Evolutionary conservation across 2,329 filamentous ascomycete species (phyloP).

Genomic region (Pseudogymnoascus sp.): DNA sequence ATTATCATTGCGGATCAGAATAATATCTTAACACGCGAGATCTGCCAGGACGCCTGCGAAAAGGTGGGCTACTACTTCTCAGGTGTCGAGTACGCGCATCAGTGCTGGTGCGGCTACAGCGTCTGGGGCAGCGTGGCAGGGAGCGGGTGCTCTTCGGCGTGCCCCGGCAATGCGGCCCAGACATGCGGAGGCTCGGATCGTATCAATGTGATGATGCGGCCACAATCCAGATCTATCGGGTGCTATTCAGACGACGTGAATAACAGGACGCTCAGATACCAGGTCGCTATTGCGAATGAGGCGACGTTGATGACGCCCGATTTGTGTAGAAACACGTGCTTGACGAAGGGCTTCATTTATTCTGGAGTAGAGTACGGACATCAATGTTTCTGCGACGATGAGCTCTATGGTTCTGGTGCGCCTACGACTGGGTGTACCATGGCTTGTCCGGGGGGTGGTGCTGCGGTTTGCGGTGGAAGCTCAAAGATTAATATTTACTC

Average conservation of each 20-base stretch:
- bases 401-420: not conserved
- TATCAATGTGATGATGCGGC: constrained; percentile 8
- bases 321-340: not conserved
- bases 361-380: not conserved
- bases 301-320: constrained; percentile 11
- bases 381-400: not conserved
- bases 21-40: not conserved
- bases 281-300: not conserved
- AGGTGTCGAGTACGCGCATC: not conserved
- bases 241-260: not conserved
- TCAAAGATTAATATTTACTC: not conserved
- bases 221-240: not conserved
- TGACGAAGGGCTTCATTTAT: not conserved
- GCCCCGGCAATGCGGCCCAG: constrained; percentile 9
- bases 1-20: not conserved
- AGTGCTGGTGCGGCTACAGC: not conserved
- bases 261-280: not conserved
- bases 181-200: constrained; percentile 13
- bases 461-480: not conserved
- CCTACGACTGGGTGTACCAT: not conserved
- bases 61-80: not conserved
- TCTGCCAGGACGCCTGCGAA: not conserved
- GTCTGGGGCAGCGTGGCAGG: not conserved
- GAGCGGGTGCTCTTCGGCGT: constrained; percentile 12
- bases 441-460: not conserved